These are phyloP conservation scores for Hyphopichia pseudoburtonii DNA, from an alignment of 1,139 yeast species.

Conservation along the genomic window DNA sequence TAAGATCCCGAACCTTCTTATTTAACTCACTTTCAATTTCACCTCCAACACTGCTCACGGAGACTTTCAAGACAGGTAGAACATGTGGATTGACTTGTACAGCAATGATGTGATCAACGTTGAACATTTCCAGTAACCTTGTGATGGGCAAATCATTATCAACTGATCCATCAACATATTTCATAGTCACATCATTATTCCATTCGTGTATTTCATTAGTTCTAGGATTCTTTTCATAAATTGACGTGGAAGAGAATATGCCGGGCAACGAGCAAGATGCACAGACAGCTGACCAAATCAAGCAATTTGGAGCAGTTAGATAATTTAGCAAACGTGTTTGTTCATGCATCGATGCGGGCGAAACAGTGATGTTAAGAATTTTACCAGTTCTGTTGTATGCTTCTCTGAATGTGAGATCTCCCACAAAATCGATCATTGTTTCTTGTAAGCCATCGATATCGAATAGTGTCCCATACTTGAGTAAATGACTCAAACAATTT, in stretches of 20 bases:
- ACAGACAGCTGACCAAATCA: conserved; percentile 85
- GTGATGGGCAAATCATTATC: conserved; percentile 91
- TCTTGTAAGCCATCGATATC: conserved; percentile 70
- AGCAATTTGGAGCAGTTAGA: conserved; percentile 50
- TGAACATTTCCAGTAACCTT: conserved; percentile 90
- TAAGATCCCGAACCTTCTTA: conserved; percentile 52
- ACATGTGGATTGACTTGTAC: conserved; percentile 98
- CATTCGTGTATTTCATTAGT: conserved; percentile 73
- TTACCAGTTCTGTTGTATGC: conserved; percentile 61
- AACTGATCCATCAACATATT: conserved; percentile 94
- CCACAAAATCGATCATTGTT: conserved; percentile 79
- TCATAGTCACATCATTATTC: conserved; percentile 75
- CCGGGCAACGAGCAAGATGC: conserved; percentile 96
- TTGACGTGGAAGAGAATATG: conserved; percentile 80
- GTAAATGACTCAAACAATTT: conserved; percentile 47
- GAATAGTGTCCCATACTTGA: conserved; percentile 85
- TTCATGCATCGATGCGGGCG: conserved; percentile 66
- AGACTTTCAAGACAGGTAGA: conserved; percentile 74
- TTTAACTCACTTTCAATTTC: conserved; percentile 61
- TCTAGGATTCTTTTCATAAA: conserved; percentile 76
- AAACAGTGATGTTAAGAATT: conserved; percentile 54
- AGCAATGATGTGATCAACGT: conserved; percentile 94
- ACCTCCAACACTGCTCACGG: conserved; percentile 71
- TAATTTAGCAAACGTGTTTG: conserved; percentile 47
- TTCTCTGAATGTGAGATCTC: conserved; percentile 76